phyloP scores from a whole-genome alignment of 2,329 filamentous ascomycete genomes.

The Aspergillus phoenicis region DNA sequence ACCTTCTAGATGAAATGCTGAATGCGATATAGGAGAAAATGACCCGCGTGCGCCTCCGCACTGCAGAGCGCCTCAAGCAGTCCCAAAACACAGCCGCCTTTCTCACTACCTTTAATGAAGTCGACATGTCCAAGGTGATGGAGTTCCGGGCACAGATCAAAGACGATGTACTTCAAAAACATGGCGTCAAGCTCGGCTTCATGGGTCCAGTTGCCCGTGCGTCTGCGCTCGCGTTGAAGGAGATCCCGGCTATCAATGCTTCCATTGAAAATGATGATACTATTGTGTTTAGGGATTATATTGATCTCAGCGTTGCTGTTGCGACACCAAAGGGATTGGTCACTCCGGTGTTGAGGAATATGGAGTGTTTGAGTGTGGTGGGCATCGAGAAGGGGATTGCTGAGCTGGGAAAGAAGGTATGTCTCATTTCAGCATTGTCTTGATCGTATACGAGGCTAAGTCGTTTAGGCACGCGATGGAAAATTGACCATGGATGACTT shows the following conservation, averaged over 20 bases:
- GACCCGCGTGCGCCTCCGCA: conserved; percentile 98
- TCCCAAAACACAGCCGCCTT: conserved; percentile 98
- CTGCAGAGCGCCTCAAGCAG: conserved; percentile 96
- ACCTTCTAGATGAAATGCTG: background rate
- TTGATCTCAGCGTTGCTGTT: conserved; percentile 95
- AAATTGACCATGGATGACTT: conserved; percentile 99
- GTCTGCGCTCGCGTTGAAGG: conserved; percentile 86
- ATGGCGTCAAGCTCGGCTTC: conserved; percentile 96
- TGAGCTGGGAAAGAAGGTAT: conserved; percentile 90
- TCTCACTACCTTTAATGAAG: conserved; percentile 97
- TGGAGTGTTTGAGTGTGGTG: conserved; percentile 83
- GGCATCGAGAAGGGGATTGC: conserved; percentile 89
- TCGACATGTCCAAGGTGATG: conserved; percentile 98
- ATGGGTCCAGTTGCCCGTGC: conserved; percentile 97
- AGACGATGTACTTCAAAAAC: conserved; percentile 93
- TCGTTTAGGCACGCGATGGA: conserved; percentile 76
- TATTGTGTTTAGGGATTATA: conserved; percentile 96
- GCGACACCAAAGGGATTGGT: conserved; percentile 97
- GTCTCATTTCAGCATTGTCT: background rate
- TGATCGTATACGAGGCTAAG: background rate
- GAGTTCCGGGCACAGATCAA: conserved; percentile 97
- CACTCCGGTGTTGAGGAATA: conserved; percentile 93
- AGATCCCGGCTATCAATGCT: conserved; percentile 91
- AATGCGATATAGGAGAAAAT: conserved; percentile 77
- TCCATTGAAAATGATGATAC: conserved; percentile 98